These are phyloP conservation scores for Marasmius tenuissimus DNA, from an alignment of 1,284 basidiomycete species.

Conservation along the genomic window DNA sequence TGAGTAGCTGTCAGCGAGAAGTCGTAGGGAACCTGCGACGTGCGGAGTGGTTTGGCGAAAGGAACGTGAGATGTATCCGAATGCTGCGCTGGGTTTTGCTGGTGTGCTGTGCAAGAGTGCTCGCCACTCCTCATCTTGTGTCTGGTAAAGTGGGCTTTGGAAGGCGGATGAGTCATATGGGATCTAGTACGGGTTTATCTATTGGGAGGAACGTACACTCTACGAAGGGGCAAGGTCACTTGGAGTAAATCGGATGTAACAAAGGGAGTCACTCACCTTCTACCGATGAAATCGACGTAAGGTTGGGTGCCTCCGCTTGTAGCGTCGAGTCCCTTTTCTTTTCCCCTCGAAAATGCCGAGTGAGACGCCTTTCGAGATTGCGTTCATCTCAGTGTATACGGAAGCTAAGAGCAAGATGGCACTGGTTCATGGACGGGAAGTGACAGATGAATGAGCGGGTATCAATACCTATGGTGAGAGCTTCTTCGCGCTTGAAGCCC, in stretches of 20 bases:
- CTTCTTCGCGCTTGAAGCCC: constrained; percentile 85
- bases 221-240: not conserved
- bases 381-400: constrained; percentile 92
- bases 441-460: not conserved
- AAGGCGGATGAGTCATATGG: constrained; percentile 2
- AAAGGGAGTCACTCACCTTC: constrained; percentile 60
- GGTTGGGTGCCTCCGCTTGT: constrained; percentile 75
- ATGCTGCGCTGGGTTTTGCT: constrained; percentile 72
- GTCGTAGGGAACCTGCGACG: constrained; percentile 77
- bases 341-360: constrained; percentile 69
- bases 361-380: constrained; percentile 79
- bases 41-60: constrained; percentile 75
- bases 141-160: constrained; percentile 78
- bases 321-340: constrained; percentile 54
- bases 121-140: constrained; percentile 71
- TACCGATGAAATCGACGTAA: constrained; percentile 88
- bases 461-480: constrained; percentile 77
- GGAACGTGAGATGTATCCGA: constrained; percentile 79
- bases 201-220: constrained; percentile 3
- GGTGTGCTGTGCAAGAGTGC: constrained; percentile 77
- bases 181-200: constrained; percentile 49
- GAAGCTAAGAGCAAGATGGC: constrained; percentile 52
- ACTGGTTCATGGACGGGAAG: not conserved
- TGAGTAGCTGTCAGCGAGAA: constrained; percentile 72
- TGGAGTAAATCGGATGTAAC: not conserved